These are phyloP conservation scores for Lunasporangiospora selenospora DNA, from an alignment of 192 early-diverging fungal species.

Conservation along the genomic window DNA sequence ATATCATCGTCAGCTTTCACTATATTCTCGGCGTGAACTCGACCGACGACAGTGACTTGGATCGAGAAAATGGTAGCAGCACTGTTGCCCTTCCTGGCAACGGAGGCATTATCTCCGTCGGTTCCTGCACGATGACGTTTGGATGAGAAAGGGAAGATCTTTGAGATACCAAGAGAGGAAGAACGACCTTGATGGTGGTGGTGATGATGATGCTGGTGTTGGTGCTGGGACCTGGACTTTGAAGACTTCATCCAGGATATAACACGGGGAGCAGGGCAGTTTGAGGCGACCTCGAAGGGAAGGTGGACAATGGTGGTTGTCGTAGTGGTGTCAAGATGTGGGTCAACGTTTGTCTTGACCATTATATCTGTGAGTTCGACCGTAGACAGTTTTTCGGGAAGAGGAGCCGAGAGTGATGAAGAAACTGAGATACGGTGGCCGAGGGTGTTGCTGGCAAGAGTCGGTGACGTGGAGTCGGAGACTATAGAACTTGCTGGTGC, in stretches of 20 bases:
- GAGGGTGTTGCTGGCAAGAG: background rate
- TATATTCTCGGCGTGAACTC: constrained; percentile 7
- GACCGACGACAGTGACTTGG: constrained; percentile 39
- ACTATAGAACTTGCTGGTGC: background rate
- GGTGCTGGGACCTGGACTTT: too few species aligned
- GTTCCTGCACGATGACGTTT: background rate
- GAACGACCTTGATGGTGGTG: too few species aligned
- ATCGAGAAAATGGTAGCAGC: constrained; percentile 36
- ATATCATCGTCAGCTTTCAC: background rate
- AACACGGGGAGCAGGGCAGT: constrained; percentile 31
- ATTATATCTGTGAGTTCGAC: constrained; percentile 9
- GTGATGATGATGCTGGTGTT: background rate
- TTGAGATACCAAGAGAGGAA: too few species aligned
- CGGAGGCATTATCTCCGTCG: too few species aligned
- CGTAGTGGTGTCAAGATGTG: constrained; percentile 31
- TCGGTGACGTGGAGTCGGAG: background rate
- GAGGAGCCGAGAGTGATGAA: too few species aligned
- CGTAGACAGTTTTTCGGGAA: too few species aligned
- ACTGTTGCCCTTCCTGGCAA: constrained; percentile 14
- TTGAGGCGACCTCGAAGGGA: constrained; percentile 19
- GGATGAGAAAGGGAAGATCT: background rate
- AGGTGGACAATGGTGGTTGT: constrained; percentile 40
- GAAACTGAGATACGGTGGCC: too few species aligned
- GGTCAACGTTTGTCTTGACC: constrained; percentile 36
- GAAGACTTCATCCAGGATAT: constrained; percentile 46